Conservation (phyloP, 192 early-diverging fungal genomes). For the Fimicolochytrium jonesii region DNA sequence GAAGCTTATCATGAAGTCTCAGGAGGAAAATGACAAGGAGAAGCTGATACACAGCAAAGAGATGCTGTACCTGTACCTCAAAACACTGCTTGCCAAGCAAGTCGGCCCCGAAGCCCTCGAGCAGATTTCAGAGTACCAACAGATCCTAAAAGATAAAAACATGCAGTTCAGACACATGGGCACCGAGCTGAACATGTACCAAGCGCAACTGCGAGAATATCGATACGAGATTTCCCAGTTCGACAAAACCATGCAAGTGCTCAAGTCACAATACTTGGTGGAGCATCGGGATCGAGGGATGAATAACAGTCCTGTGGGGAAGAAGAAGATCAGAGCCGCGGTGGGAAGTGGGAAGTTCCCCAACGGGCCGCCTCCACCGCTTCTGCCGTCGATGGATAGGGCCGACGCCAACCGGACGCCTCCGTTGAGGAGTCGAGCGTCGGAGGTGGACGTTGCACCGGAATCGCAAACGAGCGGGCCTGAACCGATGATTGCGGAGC, state of each 20-base stretch:
- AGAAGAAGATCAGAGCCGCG: too few relatives aligned
- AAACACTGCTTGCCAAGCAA: conserved; percentile 51
- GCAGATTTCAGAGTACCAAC: conserved; percentile 49
- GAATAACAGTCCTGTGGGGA: too few relatives aligned
- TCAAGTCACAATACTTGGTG: conserved; percentile 25
- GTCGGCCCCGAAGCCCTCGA: conserved; percentile 59
- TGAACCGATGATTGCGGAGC: too few relatives aligned
- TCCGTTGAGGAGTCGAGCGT: too few relatives aligned
- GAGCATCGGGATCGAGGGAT: conserved; percentile 5
- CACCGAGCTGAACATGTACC: conserved; percentile 61
- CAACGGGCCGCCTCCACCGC: too few relatives aligned
- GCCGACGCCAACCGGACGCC: too few relatives aligned
- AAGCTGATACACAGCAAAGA: conserved; percentile 48
- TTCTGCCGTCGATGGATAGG: too few relatives aligned
- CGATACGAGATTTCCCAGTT: conserved; percentile 39
- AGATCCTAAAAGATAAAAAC: conserved; percentile 54
- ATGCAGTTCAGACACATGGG: conserved; percentile 53
- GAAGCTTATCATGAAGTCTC: conserved; percentile 53
- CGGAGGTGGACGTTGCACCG: too few relatives aligned
- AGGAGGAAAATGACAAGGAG: conserved; percentile 51
- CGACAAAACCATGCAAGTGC: conserved; percentile 32
- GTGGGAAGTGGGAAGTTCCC: too few relatives aligned
- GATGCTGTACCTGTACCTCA: conserved; percentile 53
- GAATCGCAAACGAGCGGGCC: too few relatives aligned
- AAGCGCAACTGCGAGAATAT: conserved; percentile 51